Evolutionary conservation across 768 basidiomycete genomes (phyloP), one percentile per base, ranked within the genome.

Genomic region (Cytidiella melzeri): DNA sequence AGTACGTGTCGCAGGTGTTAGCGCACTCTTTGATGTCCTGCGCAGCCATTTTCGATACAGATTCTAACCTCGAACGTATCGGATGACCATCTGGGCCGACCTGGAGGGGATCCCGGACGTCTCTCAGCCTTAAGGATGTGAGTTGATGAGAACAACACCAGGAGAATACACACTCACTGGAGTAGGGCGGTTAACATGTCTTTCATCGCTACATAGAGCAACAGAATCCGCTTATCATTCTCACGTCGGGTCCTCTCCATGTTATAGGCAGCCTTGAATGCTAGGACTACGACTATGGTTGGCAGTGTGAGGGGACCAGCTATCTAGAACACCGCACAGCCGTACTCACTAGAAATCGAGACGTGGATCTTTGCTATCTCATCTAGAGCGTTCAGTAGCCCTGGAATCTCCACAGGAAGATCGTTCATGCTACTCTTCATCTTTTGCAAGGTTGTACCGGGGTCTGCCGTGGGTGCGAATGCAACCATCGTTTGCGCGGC

Each of bases 131-230:
- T 45, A 5, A 18, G 13, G n/a, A 10, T 23, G n/a, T n/a, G 3
- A 45, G 38, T 53, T 4, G 41, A 21, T 19, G 41, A 13, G 53
- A 9, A 5, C 11, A 19, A 41, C 27, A 24, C 9, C 12, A 11
- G 21, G 37, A 15, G 6, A 26, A 5, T 3, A 3, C 5, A 12
- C 3, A 57, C 74, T 7, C 45, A 74, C 75, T 75, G 69, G 13
- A 76, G 64, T 18, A 79, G 67, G 1, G 65, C 65, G 12, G 58
- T 48, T 70, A 80, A 74, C 66, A 75, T 69, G 37, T 77, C 68
- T 50, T 67, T 68, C 76, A 80, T 80, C 52, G 75, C 70, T 7
- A 72, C 58, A 30, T 73, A 73, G 5, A 81, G 63, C 3, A 67
- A 62, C 2, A 71, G 50, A 5, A 79, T 67, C 51, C 75, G 77